phyloP scores from a whole-genome alignment of 345 rosid species.

The Hevea brasiliensis region DNA sequence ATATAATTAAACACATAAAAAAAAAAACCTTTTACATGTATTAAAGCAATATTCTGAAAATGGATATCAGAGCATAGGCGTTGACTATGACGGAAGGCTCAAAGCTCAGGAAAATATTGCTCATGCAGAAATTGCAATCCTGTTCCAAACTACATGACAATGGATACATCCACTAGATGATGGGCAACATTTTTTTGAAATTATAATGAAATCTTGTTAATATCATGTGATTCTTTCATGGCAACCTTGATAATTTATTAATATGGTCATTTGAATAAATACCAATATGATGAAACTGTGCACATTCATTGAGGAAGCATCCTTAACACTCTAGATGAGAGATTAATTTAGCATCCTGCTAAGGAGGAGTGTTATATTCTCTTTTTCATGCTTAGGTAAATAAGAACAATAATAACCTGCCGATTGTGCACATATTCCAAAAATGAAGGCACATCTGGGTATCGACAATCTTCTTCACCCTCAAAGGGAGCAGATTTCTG shows the following conservation, averaged over 20 bases:
- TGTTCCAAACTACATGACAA: neutral
- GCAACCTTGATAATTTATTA: neutral
- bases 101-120: neutral
- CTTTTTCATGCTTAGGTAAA: neutral
- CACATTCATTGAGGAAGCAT: neutral
- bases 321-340: neutral
- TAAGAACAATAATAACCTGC: constrained; percentile 50
- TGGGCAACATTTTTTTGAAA: neutral
- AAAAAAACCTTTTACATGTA: neutral
- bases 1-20: neutral
- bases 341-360: neutral
- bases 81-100: neutral
- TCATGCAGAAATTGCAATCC: neutral
- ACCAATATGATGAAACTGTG: neutral
- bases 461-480: constrained; percentile 52
- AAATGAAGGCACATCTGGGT: constrained; percentile 84
- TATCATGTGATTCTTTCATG: neutral
- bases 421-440: constrained; percentile 94
- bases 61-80: neutral
- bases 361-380: no score
- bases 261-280: no score
- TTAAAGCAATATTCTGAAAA: neutral
- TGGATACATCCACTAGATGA: neutral
- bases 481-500: constrained; percentile 62
- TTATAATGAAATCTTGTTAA: neutral